Base-by-base conservation (phyloP, 192 early-diverging fungal species). In the Kappamyces sp. region DNA sequence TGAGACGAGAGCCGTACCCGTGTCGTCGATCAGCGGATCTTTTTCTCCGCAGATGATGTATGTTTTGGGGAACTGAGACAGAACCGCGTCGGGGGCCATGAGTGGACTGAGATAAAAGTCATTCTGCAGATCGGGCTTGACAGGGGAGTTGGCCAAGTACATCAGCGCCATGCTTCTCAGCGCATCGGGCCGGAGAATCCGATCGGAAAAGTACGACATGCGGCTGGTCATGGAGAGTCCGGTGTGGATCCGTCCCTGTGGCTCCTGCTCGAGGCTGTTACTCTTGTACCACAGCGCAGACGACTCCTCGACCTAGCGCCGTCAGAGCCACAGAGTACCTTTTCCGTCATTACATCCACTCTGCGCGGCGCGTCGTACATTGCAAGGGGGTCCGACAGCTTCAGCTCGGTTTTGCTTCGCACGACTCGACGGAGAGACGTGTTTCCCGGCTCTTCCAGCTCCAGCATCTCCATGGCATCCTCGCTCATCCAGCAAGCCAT, bases 21-120 rank as follows among this genome's bases (percentile, higher is more conserved):
- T 93, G 69, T 98, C 95, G 70, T 98, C 95, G 3, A 98, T 90
- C 41, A 98, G 81, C 2, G 95, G 95, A 66, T 98, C 95, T 63
- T 94, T 94, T 61, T 96, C 93, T 41, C 95, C 95, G 59, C 87
- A 88, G 49, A 98, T 78, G 48, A 96, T 81, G 65, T 89, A 93
- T 0, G 87, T 88, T 29, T 88, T 87, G 14, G 95, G 95, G 67
- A 95, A 98, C 40, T 86, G 78, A 1, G 89, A 89, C 42, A 98
- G 64, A 11, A 98, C 63, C 45, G 85, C 76, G 57, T 89, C 84
- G 0, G 95, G 95, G 0, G 91, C 90, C 15, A 88, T 76, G 5
- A 89, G 75, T 1, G 95, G 95, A 31, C 83, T 88, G 7, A 98
- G 68, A 14, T 90, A 80, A 60, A 94, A 95, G 66, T 96, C 86